Evolutionary conservation across 2,329 filamentous ascomycete species (phyloP).

Genomic region (Phaeophleospora eucalypticola): DNA sequence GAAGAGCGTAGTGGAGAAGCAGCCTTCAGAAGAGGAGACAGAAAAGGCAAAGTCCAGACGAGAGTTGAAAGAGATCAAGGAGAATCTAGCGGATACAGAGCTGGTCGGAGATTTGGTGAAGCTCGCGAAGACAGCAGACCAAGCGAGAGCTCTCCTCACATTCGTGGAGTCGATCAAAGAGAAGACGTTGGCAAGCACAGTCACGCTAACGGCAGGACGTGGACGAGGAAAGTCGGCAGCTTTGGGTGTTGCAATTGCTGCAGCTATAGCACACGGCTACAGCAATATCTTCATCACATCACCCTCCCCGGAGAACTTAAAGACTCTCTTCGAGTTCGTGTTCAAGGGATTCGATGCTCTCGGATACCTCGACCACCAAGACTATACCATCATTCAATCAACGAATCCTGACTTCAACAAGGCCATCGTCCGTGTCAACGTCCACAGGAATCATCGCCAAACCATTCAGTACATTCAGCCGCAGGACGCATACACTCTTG

Average conservation of each 20-base stretch:
- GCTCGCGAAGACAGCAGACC: constrained; percentile 85
- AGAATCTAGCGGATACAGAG: constrained; percentile 77
- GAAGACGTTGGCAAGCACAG: constrained; percentile 90
- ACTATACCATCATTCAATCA: constrained; percentile 97
- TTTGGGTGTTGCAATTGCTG: constrained; percentile 87
- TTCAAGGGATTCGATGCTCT: constrained; percentile 97
- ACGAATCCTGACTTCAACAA: constrained; percentile 99
- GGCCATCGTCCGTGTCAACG: constrained; percentile 93
- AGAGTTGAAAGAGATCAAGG: constrained; percentile 83
- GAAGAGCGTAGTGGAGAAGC: constrained; percentile 79
- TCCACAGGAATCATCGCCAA: constrained; percentile 90
- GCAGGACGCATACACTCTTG: constrained; percentile 89
- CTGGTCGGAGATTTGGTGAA: constrained; percentile 80
- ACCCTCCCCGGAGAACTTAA: constrained; percentile 94
- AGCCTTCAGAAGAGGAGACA: constrained; percentile 72
- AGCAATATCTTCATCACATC: constrained; percentile 99
- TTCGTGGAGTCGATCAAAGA: constrained; percentile 96
- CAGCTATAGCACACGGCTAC: constrained; percentile 91
- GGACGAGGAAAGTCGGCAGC: constrained; percentile 96
- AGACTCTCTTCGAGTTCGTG: constrained; percentile 95
- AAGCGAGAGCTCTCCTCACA: constrained; percentile 92
- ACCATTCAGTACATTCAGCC: constrained; percentile 98
- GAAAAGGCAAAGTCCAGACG: constrained; percentile 64
- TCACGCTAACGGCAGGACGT: constrained; percentile 87
- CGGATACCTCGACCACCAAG: constrained; percentile 88